Conservation (phyloP, 306 rosid genomes). For the Vigna reflexopilosa region DNA sequence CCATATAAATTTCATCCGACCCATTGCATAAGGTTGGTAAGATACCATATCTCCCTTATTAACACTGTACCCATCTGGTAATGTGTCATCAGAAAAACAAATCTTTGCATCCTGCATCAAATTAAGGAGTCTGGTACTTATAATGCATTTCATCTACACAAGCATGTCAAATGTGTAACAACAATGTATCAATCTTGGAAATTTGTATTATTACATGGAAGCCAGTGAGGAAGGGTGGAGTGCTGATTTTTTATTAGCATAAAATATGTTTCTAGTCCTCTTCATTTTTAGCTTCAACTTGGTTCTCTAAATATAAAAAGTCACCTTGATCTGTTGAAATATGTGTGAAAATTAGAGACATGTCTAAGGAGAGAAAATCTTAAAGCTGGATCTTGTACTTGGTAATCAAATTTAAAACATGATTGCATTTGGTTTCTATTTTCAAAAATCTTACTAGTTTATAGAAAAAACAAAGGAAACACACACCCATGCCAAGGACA, state of each 20-base stretch:
- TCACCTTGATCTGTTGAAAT: too few relatives aligned
- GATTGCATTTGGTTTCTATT: too few relatives aligned
- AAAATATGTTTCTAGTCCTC: too few relatives aligned
- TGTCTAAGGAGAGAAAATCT: background rate
- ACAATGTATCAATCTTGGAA: conserved; percentile 5
- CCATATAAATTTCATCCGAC: conserved; percentile 84
- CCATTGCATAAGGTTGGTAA: conserved; percentile 90
- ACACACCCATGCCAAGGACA: too few relatives aligned
- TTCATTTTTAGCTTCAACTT: too few relatives aligned
- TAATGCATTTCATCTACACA: conserved; percentile 12
- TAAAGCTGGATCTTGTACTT: background rate
- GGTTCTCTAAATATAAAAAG: too few relatives aligned
- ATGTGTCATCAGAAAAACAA: conserved; percentile 70
- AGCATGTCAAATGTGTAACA: background rate
- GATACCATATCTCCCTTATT: conserved; percentile 66
- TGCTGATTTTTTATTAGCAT: background rate
- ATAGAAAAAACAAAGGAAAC: too few relatives aligned
- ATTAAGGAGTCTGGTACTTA: background rate
- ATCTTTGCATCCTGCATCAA: conserved; percentile 71
- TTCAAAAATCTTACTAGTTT: too few relatives aligned
- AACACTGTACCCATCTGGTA: conserved; percentile 75
- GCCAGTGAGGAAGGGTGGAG: background rate
- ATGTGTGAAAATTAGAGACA: background rate
- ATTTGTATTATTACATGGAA: conserved; percentile 19
- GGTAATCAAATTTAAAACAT: background rate